Percentiles rank a stretch among this genome's conserved stretches.
phyloP scores from a whole-genome alignment of 2,329 filamentous ascomycete genomes.

The Penicillium psychrosexuale region DNA sequence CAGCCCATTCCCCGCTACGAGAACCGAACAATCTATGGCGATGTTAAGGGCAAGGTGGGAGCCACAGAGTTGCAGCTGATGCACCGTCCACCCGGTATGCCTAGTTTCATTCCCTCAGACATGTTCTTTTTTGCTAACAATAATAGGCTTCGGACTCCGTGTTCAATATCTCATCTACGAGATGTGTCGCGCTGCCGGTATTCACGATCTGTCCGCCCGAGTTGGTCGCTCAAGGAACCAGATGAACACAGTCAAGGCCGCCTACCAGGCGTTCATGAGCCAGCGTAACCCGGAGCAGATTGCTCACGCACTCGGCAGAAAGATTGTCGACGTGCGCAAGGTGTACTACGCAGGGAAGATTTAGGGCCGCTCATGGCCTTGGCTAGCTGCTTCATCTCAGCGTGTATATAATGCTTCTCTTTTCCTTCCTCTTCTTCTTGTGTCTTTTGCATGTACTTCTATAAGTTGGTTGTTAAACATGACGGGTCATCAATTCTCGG shows the following conservation, averaged over 20 bases:
- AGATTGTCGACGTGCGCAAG: conserved; percentile 92
- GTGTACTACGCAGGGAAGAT: conserved; percentile 89
- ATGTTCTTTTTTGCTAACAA: conserved; percentile 8
- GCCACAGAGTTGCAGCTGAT: conserved; percentile 82
- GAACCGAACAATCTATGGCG: conserved; percentile 84
- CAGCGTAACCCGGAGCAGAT: conserved; percentile 88
- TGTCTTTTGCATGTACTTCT: conserved; percentile 33
- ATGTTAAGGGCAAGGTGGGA: conserved; percentile 77
- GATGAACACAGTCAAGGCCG: conserved; percentile 96
- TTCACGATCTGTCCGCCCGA: conserved; percentile 78
- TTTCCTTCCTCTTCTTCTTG: conserved; percentile 20
- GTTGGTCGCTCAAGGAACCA: conserved; percentile 86
- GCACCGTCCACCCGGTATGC: conserved; percentile 80
- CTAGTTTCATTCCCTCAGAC: not conserved
- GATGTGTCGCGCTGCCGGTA: conserved; percentile 81
- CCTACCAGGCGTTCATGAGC: conserved; percentile 74
- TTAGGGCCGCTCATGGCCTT: conserved; percentile 35
- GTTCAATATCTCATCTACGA: conserved; percentile 91
- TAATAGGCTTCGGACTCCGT: conserved; percentile 83
- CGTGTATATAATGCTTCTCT: conserved; percentile 26
- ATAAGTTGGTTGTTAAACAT: conserved; percentile 21
- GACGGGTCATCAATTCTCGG: conserved; percentile 17
- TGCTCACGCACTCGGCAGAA: conserved; percentile 84
- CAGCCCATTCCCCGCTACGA: conserved; percentile 89
- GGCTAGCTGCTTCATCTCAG: conserved; percentile 15